Evolutionary conservation across 1,284 basidiomycete species (phyloP).

Genomic region (Cutaneotrichosporon curvatum): DNA sequence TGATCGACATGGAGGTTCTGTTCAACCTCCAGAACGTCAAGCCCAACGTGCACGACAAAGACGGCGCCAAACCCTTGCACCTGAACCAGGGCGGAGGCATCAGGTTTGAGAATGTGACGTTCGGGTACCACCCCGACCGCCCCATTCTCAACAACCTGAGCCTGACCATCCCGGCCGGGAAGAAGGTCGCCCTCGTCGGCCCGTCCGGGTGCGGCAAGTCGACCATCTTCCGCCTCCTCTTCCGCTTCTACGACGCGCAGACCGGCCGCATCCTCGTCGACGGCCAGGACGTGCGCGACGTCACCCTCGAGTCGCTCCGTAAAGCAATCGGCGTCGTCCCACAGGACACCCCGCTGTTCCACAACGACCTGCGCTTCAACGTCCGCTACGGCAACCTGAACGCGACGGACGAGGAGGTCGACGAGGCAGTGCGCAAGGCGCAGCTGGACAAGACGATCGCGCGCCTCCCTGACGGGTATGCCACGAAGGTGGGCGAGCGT

Average conservation of each 20-base stretch:
- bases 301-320: conserved; percentile 69
- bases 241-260: conserved; percentile 84
- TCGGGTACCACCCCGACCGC: conserved; percentile 82
- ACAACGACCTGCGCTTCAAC: conserved; percentile 90
- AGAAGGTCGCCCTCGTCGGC: conserved; percentile 93
- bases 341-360: conserved; percentile 96
- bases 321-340: conserved; percentile 84
- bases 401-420: conserved; percentile 82
- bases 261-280: conserved; percentile 67
- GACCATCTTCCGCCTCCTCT: conserved; percentile 88
- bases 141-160: conserved; percentile 82
- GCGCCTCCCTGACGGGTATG: conserved; percentile 75
- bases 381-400: conserved; percentile 85
- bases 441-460: conserved; percentile 77
- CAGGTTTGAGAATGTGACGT: conserved; percentile 83
- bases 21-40: conserved; percentile 86
- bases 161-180: conserved; percentile 91
- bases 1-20: conserved; percentile 93
- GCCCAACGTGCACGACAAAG: conserved; percentile 58
- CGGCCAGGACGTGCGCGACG: conserved; percentile 71
- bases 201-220: conserved; percentile 98
- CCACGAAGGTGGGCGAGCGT: conserved; percentile 87
- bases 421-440: conserved; percentile 72
- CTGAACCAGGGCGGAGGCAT: conserved; percentile 74
- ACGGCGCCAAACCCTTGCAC: conserved; percentile 59